A percentile compares a stretch with the other conserved stretches of the same genome.
phyloP scores from a whole-genome alignment of 345 rosid species.

The rapeseed (Brassica napus) region DNA sequence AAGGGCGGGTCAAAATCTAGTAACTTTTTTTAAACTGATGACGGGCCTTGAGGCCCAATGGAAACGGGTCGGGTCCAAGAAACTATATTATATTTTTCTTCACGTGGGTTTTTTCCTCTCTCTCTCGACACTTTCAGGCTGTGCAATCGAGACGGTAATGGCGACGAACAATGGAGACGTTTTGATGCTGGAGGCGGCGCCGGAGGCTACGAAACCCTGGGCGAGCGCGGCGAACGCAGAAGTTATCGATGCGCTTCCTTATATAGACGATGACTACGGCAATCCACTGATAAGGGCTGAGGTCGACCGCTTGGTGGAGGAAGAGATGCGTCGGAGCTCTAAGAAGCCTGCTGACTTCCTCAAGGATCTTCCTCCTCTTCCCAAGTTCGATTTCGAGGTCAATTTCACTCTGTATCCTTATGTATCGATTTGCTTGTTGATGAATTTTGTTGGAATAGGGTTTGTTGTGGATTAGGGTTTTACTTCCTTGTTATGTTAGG shows the following conservation, averaged over 20 bases:
- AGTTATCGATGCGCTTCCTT: conserved; percentile 86
- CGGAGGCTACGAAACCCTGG: conserved; percentile 67
- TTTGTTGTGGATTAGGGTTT: not conserved
- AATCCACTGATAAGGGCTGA: conserved; percentile 71
- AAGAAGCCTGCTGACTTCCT: conserved; percentile 91
- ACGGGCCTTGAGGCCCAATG: conserved; percentile 12
- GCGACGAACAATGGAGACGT: conserved; percentile 53
- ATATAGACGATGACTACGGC: conserved; percentile 92
- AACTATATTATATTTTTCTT: not conserved
- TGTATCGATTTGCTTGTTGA: conserved; percentile 11
- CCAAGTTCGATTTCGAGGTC: conserved; percentile 74
- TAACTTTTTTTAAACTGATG: too few relatives aligned
- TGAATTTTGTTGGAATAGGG: conserved; percentile 11
- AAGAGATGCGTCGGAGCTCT: conserved; percentile 92
- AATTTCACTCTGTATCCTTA: not conserved
- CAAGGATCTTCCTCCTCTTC: conserved; percentile 73
- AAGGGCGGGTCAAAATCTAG: too few relatives aligned
- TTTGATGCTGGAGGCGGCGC: conserved; percentile 81
- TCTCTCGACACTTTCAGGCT: not conserved
- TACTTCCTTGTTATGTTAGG: conserved; percentile 8
- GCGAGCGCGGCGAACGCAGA: conserved; percentile 60
- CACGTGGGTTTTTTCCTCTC: not conserved
- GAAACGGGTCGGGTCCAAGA: conserved; percentile 10
- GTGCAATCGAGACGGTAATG: conserved; percentile 26
- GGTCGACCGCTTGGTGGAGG: conserved; percentile 87